Base-by-base conservation (phyloP, 202 grass and related monocot species). In the Bolboschoenoplectus hybrid region DNA sequence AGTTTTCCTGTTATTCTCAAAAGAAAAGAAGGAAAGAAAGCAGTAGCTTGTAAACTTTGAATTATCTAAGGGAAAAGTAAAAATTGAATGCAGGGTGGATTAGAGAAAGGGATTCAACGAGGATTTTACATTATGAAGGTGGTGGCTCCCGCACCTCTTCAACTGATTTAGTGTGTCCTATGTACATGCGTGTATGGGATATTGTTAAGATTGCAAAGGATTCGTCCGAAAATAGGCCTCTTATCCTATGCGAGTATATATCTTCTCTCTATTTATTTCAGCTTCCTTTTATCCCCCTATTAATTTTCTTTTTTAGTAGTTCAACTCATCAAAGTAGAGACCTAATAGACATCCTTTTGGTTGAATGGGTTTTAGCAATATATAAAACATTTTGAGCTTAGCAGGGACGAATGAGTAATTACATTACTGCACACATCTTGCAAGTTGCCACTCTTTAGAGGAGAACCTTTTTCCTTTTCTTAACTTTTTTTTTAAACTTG, bases 171-270 rank as follows among this genome's bases (percentile, higher is more conserved):
- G 43, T 98, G 76, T 98, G 96, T 83, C 96, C 96, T 70, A 98
- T 95, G 96, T 98, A 98, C 80, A 98, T 98, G 96, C 96, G 96
- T 87, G 82, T 98, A 67, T 92, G 93, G 90, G 96, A 98, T 87
- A 95, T 98, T 86, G 49, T 98, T 62, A 92, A 94, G 90, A 95
- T 94, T 63, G 96, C 93, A 41, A 81, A 89, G 60, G 90, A 98
- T 67, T 87, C 90, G 55, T 89, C 84, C 90, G 96, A 98, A 92
- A 90, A 89, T 66, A 93, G 96, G 85, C 96, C 96, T 50, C 90
- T 98, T 71, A 98, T 98, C 88, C 89, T 98, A 45, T 95, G 96
- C 93, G 96, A 98, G 96, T 98, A 98, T 88, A 47, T 62, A 41
- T 77, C 52, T 38, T 26, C 10, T 85, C 68, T 85, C 65, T 64